Conservation (phyloP, 371 early-diverging fungal genomes). For the Mortierella sp. region DNA sequence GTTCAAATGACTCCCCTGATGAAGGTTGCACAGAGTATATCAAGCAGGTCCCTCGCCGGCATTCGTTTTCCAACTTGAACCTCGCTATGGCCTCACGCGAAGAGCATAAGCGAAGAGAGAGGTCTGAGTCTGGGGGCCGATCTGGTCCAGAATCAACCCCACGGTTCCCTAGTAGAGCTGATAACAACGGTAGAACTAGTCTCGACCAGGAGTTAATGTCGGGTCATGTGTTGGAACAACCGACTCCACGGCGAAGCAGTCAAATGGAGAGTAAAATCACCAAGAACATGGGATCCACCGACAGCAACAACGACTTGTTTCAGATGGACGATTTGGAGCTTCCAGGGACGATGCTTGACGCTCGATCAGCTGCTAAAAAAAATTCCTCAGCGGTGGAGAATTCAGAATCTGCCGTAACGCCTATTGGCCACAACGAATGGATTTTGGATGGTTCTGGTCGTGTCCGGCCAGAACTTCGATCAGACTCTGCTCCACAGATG, state of each 20-base stretch:
- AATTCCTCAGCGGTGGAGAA: slow-evolving; percentile 9
- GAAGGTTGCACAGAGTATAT: slow-evolving; percentile 25
- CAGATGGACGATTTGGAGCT: slow-evolving; percentile 59
- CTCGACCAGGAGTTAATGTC: background rate
- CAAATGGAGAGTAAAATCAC: background rate
- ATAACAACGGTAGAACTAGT: slow-evolving; percentile 4
- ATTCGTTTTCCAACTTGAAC: slow-evolving; percentile 53
- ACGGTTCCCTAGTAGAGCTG: slow-evolving; percentile 2
- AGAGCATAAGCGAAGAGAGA: slow-evolving; percentile 37
- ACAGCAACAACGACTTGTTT: slow-evolving; percentile 41
- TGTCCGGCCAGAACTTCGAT: slow-evolving; percentile 16
- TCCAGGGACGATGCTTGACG: slow-evolving; percentile 21
- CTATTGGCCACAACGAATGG: slow-evolving; percentile 49
- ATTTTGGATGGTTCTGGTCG: slow-evolving; percentile 43
- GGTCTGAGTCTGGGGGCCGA: background rate
- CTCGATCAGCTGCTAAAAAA: slow-evolving; percentile 9
- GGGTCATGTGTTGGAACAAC: slow-evolving; percentile 12
- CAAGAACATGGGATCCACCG: slow-evolving; percentile 17
- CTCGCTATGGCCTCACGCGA: slow-evolving; percentile 50
- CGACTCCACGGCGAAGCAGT: slow-evolving; percentile 13
- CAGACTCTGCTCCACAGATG: slow-evolving; percentile 18
- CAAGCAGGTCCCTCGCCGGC: slow-evolving; percentile 45
- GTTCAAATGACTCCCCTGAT: slow-evolving; percentile 41
- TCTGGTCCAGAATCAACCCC: slow-evolving; percentile 11
- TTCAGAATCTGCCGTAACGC: background rate